Conservation (phyloP, 2,329 filamentous ascomycete genomes). For the Pyricularia pennisetigena region DNA sequence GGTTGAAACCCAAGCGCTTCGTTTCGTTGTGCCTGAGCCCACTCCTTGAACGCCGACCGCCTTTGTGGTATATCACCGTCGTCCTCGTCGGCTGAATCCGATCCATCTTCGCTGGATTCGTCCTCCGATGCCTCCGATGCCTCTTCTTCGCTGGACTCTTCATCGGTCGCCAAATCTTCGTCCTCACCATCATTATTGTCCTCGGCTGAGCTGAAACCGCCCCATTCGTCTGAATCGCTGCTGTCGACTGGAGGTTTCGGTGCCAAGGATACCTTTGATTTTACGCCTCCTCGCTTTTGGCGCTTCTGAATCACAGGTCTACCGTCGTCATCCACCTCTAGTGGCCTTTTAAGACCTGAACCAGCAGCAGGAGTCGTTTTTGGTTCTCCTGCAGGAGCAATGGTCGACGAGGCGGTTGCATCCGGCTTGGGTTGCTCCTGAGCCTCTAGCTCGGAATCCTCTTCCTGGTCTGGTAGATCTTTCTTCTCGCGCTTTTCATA, state of each 20-base stretch:
- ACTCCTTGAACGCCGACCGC: slow-evolving; percentile 76
- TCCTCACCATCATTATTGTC: slow-evolving; percentile 14
- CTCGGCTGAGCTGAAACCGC: slow-evolving; percentile 45
- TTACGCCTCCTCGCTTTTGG: slow-evolving; percentile 58
- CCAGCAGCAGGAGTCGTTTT: slow-evolving; percentile 35
- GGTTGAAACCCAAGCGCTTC: slow-evolving; percentile 61
- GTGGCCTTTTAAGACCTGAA: slow-evolving; percentile 75
- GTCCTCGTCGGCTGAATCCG: slow-evolving; percentile 17
- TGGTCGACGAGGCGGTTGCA: neutral
- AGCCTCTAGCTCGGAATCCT: slow-evolving; percentile 1
- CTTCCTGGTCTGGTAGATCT: neutral
- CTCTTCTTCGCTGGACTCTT: slow-evolving; percentile 16
- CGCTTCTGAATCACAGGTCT: slow-evolving; percentile 75
- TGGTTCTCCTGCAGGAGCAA: neutral
- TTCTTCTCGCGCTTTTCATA: neutral
- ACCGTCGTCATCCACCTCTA: slow-evolving; percentile 71
- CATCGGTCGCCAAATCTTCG: slow-evolving; percentile 11
- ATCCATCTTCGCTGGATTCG: slow-evolving; percentile 14
- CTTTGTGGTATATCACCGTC: slow-evolving; percentile 19
- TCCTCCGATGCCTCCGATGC: slow-evolving; percentile 16
- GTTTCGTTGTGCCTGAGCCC: slow-evolving; percentile 60
- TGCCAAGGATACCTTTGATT: slow-evolving; percentile 40
- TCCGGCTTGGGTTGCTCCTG: neutral
- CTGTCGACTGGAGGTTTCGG: slow-evolving; percentile 28
- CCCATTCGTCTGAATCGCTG: slow-evolving; percentile 44